Percentiles rank a stretch among this genome's conserved stretches.
These are phyloP conservation scores for Pichia deserticola DNA, from an alignment of 805 yeast species.

Conservation along the genomic window DNA sequence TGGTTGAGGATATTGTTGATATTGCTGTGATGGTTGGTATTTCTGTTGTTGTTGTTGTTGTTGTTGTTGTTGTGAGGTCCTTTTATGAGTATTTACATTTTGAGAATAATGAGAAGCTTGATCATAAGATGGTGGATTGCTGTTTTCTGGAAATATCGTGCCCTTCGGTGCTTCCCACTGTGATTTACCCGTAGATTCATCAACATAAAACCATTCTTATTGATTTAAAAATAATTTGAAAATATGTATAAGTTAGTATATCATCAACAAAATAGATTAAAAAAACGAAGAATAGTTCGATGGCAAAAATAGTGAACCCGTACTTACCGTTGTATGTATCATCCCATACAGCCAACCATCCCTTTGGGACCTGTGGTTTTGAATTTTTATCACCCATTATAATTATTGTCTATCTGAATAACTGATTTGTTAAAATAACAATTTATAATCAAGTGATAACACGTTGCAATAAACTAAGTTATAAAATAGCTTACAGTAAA, in stretches of 20 bases:
- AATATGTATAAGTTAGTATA: constrained; percentile 3
- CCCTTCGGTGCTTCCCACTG: constrained; percentile 88
- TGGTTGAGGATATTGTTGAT: too few species aligned
- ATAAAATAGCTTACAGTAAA: too few species aligned
- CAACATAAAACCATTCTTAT: constrained; percentile 67
- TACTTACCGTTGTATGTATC: constrained; percentile 42
- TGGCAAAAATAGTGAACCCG: too few species aligned
- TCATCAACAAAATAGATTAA: not conserved
- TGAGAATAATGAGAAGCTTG: not conserved
- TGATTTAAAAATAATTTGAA: not conserved
- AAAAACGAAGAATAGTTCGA: not conserved
- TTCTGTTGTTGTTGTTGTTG: constrained; percentile 9
- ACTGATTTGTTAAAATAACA: too few species aligned
- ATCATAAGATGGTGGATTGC: constrained; percentile 31
- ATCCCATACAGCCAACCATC: constrained; percentile 73
- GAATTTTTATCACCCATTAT: constrained; percentile 22
- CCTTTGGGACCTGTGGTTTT: constrained; percentile 24
- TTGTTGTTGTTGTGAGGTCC: too few species aligned
- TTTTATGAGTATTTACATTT: not conserved
- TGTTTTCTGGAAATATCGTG: constrained; percentile 34
- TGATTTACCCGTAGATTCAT: constrained; percentile 60
- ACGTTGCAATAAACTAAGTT: too few species aligned
- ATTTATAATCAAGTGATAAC: too few species aligned
- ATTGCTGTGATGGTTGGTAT: too few species aligned
- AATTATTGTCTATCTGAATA: too few species aligned